Conservation (phyloP, 805 yeast genomes). For the Candida piceae region DNA sequence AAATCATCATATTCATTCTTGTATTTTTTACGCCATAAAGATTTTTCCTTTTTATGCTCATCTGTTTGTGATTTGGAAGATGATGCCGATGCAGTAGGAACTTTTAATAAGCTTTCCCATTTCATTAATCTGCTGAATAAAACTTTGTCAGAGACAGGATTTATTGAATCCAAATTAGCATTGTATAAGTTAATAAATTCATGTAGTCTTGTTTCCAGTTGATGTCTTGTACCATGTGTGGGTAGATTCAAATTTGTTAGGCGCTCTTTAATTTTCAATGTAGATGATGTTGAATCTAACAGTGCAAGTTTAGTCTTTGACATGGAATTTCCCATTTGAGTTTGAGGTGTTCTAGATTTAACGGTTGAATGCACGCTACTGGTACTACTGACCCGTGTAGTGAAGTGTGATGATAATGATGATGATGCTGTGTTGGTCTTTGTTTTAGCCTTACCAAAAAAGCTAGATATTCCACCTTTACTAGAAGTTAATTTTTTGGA, state of each 20-base stretch:
- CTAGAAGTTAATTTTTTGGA: constrained; percentile 4
- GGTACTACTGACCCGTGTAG: constrained; percentile 1
- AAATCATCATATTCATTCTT: constrained; percentile 20
- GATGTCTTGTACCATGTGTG: constrained; percentile 55
- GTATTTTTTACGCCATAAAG: constrained; percentile 21
- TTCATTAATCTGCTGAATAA: constrained; percentile 51
- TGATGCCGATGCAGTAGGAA: constrained; percentile 9
- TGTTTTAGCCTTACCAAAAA: constrained; percentile 4
- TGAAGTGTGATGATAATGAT: constrained; percentile 1
- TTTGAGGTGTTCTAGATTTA: constrained; percentile 14
- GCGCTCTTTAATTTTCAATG: constrained; percentile 56
- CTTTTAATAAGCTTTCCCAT: constrained; percentile 52
- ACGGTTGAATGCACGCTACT: no score
- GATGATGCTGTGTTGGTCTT: constrained; percentile 4
- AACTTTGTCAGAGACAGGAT: constrained; percentile 54
- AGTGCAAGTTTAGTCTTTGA: constrained; percentile 45
- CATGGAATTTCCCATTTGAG: constrained; percentile 18
- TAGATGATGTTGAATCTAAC: constrained; percentile 56
- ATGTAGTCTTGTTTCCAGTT: constrained; percentile 64
- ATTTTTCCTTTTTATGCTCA: constrained; percentile 19
- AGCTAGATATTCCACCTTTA: constrained; percentile 12
- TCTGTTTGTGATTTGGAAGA: constrained; percentile 14
- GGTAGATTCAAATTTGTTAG: constrained; percentile 52
- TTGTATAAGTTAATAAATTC: constrained; percentile 77
- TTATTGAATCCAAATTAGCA: constrained; percentile 69